Evolutionary conservation across 2,329 filamentous ascomycete species (phyloP).

Genomic region (Paecilomyces formosus): DNA sequence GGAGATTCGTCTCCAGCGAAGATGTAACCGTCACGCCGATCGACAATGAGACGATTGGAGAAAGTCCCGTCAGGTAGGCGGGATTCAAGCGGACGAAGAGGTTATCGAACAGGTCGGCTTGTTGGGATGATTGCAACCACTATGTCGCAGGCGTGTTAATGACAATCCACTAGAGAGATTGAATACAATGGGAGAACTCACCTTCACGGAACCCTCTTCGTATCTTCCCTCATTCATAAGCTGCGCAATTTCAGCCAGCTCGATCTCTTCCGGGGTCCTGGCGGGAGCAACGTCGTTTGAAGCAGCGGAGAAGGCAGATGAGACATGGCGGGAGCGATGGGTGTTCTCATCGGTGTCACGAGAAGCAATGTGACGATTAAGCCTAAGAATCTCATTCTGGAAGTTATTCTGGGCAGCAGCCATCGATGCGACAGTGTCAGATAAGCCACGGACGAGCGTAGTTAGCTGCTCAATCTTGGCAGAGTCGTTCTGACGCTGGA

Average conservation of each 20-base stretch:
- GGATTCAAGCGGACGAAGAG: constrained; percentile 54
- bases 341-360: constrained; percentile 13
- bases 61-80: constrained; percentile 47
- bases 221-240: constrained; percentile 32
- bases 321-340: constrained; percentile 14
- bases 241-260: constrained; percentile 33
- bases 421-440: constrained; percentile 44
- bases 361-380: constrained; percentile 22
- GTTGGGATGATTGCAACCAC: constrained; percentile 57
- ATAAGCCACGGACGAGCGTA: constrained; percentile 45
- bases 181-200: constrained; percentile 13
- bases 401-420: constrained; percentile 34
- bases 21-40: constrained; percentile 57
- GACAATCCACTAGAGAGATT: too few relatives aligned
- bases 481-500: constrained; percentile 46
- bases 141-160: constrained; percentile 12
- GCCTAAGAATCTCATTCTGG: constrained; percentile 32
- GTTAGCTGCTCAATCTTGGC: constrained; percentile 56
- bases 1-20: constrained; percentile 45
- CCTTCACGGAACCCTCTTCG: constrained; percentile 40
- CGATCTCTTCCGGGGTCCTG: constrained; percentile 28
- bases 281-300: constrained; percentile 7
- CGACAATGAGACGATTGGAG: constrained; percentile 52
- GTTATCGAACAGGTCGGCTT: constrained; percentile 54
- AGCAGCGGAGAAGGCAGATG: constrained; percentile 6